Evolutionary conservation across 2,329 filamentous ascomycete genomes (phyloP).

Genomic region (Clonostachys rosea): DNA sequence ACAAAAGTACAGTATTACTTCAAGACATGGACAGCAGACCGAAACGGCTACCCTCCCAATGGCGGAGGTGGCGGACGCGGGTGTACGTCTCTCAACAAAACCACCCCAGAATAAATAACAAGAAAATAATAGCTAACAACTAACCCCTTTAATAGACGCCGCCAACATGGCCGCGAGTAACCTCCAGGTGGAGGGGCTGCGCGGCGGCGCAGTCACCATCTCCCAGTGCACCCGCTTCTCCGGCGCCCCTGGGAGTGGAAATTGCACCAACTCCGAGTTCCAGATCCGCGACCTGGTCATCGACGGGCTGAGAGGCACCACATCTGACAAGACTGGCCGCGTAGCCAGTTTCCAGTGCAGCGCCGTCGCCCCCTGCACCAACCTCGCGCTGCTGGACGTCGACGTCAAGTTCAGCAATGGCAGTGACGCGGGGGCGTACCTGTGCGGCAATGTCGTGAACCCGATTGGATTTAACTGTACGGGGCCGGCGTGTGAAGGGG

Average conservation of each 20-base stretch:
- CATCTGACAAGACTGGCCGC: background rate
- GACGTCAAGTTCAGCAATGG: background rate
- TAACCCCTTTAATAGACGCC: background rate
- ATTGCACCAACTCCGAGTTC: constrained; percentile 13
- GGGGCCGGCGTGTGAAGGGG: background rate
- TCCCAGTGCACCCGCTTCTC: constrained; percentile 14
- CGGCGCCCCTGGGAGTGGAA: constrained; percentile 9
- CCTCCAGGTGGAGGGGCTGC: constrained; percentile 6
- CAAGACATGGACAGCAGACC: constrained; percentile 48
- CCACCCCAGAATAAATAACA: no score
- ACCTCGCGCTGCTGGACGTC: background rate
- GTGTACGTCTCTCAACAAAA: constrained; percentile 13
- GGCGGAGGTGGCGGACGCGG: constrained; percentile 43
- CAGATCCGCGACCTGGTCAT: constrained; percentile 10
- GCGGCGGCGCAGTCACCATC: constrained; percentile 11
- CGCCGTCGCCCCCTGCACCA: background rate
- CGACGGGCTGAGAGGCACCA: background rate
- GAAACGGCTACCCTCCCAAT: constrained; percentile 46
- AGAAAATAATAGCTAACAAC: background rate
- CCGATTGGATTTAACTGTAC: background rate
- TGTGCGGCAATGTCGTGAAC: background rate
- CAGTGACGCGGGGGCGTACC: background rate
- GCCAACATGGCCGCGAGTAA: background rate
- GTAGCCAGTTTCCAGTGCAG: background rate
- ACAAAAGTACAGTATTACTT: constrained; percentile 23